Base-by-base conservation (phyloP, 306 rosid species). In the Benincasa hispida region DNA sequence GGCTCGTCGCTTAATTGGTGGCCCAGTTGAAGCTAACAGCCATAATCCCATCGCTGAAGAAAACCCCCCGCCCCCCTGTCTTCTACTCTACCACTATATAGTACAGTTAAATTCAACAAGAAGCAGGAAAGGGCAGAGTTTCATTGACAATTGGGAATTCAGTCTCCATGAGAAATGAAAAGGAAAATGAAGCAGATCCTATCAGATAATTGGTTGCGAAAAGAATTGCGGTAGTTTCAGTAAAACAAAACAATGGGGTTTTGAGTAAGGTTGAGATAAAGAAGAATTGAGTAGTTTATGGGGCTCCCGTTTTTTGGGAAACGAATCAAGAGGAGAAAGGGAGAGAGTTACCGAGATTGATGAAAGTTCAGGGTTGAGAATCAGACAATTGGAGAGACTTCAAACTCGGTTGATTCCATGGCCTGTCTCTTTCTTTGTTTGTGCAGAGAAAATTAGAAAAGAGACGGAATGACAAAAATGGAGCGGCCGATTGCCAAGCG, bases 1-100 rank as follows among this genome's bases (percentile, higher is more conserved):
- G 1, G 90, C 96, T 85, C 97, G 79, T 81, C 88, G 87, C 39
- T 88, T 90, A 56, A 89, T 83, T 51, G 91, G 91, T 74, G 93
- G 93, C 53, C 87, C 91, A 63, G 87, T 85, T 75, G 93, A 77
- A 84, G 80, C 81, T 61, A 85, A 79, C 42, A 84, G 84, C 82
- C 85, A 59, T 79, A 84, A 73, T 67, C 73, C 81, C 98, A 90
- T 93, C 59, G 81, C 92, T 69, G 66, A 69, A 78, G 58, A 42
- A 73, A 22, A 25, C 27, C 58, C 75, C 39, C 37, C 56, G 18
- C 41, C 59, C 76, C 39, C 5, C 34, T 72, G 59, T 34, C 5
- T 2, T 18, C 25, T 22, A 67, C 22, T 42, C 9, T 24, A 62
- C 28, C 74, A 14, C 75, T 10, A 69, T 63, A 30, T 51, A 24